phyloP scores from a whole-genome alignment of 192 early-diverging fungal genomes.

The Backusella liffmaniae region DNA sequence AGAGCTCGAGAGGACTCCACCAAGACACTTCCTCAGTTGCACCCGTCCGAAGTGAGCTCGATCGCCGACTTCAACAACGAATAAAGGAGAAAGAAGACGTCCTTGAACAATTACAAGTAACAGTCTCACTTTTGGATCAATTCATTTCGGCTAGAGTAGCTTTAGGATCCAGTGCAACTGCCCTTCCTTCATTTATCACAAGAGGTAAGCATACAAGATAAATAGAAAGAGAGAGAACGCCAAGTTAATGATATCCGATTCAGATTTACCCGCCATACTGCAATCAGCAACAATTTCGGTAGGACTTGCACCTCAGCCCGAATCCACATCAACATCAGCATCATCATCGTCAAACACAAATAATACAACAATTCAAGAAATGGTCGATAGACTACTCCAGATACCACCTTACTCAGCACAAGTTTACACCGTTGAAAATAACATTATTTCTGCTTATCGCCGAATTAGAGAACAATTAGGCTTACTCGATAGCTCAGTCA shows the following conservation, averaged over 20 bases:
- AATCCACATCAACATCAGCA: background rate
- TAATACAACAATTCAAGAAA: constrained; percentile 12
- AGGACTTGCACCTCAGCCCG: background rate
- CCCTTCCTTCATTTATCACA: constrained; percentile 17
- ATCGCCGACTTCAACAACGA: constrained; percentile 10
- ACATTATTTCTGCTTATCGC: constrained; percentile 15
- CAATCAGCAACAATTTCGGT: constrained; percentile 7
- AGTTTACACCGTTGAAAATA: constrained; percentile 12
- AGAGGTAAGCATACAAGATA: background rate
- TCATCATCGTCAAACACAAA: background rate
- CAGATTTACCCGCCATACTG: constrained; percentile 18
- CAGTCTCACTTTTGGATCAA: constrained; percentile 21
- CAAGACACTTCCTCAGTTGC: background rate
- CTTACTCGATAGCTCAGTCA: constrained; percentile 1
- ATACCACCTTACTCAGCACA: constrained; percentile 21
- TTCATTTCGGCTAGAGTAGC: constrained; percentile 16
- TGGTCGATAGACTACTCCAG: constrained; percentile 18
- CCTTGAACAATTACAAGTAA: constrained; percentile 17
- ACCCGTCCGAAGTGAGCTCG: constrained; percentile 12
- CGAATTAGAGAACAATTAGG: constrained; percentile 23
- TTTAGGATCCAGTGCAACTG: background rate
- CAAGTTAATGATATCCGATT: background rate
- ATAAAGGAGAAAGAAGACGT: constrained; percentile 22
- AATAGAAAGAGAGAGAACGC: no score
- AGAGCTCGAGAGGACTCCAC: background rate